phyloP scores from a whole-genome alignment of 495 filamentous ascomycete genomes.

The Schizothecium vesticola region DNA sequence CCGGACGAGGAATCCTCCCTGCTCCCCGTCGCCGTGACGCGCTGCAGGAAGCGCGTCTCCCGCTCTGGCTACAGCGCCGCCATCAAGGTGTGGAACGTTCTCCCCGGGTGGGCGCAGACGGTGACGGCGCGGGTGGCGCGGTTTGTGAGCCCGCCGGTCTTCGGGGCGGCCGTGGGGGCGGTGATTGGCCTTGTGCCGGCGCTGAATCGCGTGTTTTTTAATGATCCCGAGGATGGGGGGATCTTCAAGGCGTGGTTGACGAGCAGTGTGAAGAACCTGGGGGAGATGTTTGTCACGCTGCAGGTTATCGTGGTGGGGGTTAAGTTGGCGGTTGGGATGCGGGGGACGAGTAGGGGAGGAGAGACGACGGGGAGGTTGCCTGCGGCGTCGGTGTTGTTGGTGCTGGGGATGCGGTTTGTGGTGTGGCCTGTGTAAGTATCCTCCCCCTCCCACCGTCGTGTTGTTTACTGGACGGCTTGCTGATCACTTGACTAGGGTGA shows the following conservation, averaged over 20 bases:
- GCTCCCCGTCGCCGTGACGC: constrained; percentile 15
- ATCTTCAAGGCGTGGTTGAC: constrained; percentile 66
- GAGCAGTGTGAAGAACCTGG: constrained; percentile 56
- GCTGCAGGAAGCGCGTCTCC: background rate
- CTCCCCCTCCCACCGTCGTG: background rate
- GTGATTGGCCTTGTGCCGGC: constrained; percentile 56
- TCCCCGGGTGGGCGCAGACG: constrained; percentile 34
- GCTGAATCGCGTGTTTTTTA: constrained; percentile 62
- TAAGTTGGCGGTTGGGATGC: constrained; percentile 52
- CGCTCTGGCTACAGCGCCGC: constrained; percentile 23
- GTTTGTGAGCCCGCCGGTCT: constrained; percentile 57
- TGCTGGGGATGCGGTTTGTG: constrained; percentile 58
- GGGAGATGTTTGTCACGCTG: constrained; percentile 61
- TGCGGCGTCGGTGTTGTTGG: constrained; percentile 43
- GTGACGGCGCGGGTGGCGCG: constrained; percentile 38
- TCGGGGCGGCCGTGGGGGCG: constrained; percentile 54
- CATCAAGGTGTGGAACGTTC: constrained; percentile 31
- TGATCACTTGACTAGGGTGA: constrained; percentile 18
- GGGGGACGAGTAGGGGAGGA: constrained; percentile 42
- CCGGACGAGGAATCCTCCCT: constrained; percentile 16
- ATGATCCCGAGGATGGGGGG: constrained; percentile 53
- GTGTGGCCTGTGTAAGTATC: constrained; percentile 51
- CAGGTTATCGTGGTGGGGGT: constrained; percentile 66
- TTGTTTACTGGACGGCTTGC: background rate
- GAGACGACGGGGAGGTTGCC: constrained; percentile 34